Evolutionary conservation across 495 filamentous ascomycete genomes (phyloP).

Genomic region (Penicillium ochrochloron): DNA sequence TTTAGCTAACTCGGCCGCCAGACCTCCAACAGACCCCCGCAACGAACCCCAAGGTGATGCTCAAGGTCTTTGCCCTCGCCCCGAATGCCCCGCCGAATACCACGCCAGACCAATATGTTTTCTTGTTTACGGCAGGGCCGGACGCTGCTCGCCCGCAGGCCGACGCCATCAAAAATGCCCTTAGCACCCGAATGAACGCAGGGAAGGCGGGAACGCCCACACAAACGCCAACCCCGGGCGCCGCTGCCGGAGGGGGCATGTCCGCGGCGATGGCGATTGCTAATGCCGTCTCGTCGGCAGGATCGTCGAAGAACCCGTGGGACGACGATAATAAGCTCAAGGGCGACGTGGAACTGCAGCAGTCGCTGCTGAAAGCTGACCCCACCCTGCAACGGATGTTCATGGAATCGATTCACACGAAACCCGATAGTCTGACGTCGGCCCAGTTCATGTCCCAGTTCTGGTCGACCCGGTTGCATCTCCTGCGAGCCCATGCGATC

Average conservation of each 20-base stretch:
- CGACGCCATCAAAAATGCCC: conserved; percentile 76
- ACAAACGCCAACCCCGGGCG: conserved; percentile 35
- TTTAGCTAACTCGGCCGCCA: conserved; percentile 15
- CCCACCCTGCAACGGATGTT: conserved; percentile 75
- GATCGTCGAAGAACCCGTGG: conserved; percentile 56
- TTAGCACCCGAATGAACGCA: conserved; percentile 76
- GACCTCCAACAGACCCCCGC: conserved; percentile 92
- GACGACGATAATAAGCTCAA: conserved; percentile 79
- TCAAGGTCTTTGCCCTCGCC: conserved; percentile 79
- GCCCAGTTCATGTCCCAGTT: conserved; percentile 85
- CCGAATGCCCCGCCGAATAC: conserved; percentile 50
- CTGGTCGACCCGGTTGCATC: conserved; percentile 83
- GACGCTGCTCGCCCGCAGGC: conserved; percentile 83
- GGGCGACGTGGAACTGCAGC: conserved; percentile 76
- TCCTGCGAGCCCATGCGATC: conserved; percentile 88
- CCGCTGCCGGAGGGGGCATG: conserved; percentile 46
- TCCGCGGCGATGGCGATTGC: conserved; percentile 65
- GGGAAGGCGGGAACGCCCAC: conserved; percentile 59
- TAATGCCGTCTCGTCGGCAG: conserved; percentile 53
- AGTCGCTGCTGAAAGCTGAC: conserved; percentile 80
- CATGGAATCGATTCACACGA: conserved; percentile 74
- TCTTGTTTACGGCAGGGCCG: conserved; percentile 79
- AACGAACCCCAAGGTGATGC: conserved; percentile 80
- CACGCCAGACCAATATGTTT: conserved; percentile 72
- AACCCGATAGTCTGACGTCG: conserved; percentile 78